Evolutionary conservation across 495 filamentous ascomycete genomes (phyloP).

Genomic region (Chaetomium tenue): DNA sequence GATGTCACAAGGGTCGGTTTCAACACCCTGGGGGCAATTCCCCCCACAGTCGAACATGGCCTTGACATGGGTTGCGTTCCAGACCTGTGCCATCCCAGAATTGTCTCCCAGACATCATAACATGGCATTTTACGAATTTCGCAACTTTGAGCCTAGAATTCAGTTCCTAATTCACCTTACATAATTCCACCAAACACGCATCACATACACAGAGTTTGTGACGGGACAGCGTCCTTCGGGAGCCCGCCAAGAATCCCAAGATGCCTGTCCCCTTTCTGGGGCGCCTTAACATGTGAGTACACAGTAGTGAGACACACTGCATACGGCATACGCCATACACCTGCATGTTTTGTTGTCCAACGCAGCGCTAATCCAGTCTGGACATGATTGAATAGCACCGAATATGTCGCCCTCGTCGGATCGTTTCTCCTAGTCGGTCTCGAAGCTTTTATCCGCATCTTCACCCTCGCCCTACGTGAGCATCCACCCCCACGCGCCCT

Average conservation of each 20-base stretch:
- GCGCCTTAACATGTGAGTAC: conserved; percentile 66
- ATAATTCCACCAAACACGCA: not conserved
- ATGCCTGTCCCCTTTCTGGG: conserved; percentile 80
- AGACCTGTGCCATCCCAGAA: not conserved
- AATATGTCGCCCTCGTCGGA: conserved; percentile 81
- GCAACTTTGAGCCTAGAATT: not conserved
- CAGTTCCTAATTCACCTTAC: not conserved
- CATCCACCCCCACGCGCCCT: not conserved
- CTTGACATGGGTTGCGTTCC: not conserved
- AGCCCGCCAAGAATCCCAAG: conserved; percentile 42
- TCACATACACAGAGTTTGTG: conserved; percentile 17
- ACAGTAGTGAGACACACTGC: conserved; percentile 37
- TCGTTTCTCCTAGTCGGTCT: conserved; percentile 79
- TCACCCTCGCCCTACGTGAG: conserved; percentile 87
- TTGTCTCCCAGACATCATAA: not conserved
- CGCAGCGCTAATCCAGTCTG: not conserved
- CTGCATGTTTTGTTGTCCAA: not conserved
- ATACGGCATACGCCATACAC: not conserved
- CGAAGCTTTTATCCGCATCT: conserved; percentile 77
- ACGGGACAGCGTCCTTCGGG: conserved; percentile 15
- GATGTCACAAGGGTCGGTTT: conserved; percentile 22
- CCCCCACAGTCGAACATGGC: not conserved
- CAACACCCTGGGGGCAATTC: not conserved
- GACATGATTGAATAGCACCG: conserved; percentile 50
- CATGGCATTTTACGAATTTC: not conserved